Evolutionary conservation across 345 rosid species (phyloP).

Genomic region (Dovyalis caffra): DNA sequence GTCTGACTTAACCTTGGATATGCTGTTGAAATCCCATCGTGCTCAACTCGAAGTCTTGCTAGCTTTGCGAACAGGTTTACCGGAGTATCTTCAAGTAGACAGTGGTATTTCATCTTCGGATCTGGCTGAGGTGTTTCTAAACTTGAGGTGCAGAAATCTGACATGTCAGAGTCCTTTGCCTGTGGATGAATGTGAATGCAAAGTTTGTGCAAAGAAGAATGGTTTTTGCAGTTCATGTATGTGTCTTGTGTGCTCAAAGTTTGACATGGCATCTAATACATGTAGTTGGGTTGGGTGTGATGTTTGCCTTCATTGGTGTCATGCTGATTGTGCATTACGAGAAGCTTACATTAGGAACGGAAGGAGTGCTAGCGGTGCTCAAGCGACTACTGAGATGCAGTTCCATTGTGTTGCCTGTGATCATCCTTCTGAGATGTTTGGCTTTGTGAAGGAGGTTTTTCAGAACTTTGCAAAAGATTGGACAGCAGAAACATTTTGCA

Average conservation of each 20-base stretch:
- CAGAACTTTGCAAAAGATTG: conserved; percentile 76
- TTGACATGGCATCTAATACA: conserved; percentile 91
- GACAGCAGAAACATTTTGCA: conserved; percentile 61
- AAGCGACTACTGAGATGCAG: conserved; percentile 77
- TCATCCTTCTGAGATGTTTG: conserved; percentile 99
- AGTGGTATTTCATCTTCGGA: conserved; percentile 53
- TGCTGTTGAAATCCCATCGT: conserved; percentile 60
- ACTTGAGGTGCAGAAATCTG: conserved; percentile 76
- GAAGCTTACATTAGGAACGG: conserved; percentile 83
- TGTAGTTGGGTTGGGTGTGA: conserved; percentile 99
- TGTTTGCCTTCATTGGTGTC: conserved; percentile 97
- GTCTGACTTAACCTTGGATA: conserved; percentile 61
- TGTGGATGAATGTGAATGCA: conserved; percentile 95
- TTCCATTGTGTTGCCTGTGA: conserved; percentile 90
- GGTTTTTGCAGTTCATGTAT: conserved; percentile 95
- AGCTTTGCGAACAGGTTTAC: conserved; percentile 66
- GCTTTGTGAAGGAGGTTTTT: conserved; percentile 96
- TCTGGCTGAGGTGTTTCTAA: conserved; percentile 83
- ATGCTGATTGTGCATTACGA: conserved; percentile 82
- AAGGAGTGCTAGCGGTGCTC: conserved; percentile 46
- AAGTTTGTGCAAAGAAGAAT: conserved; percentile 70
- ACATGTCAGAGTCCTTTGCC: conserved; percentile 66
- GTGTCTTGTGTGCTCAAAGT: conserved; percentile 93
- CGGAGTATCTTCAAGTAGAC: conserved; percentile 65
- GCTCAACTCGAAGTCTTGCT: conserved; percentile 84